A percentile compares a stretch with the other conserved stretches of the same genome.
Evolutionary conservation across 495 filamentous ascomycete genomes (phyloP).

Genomic region (Podospora sp.): DNA sequence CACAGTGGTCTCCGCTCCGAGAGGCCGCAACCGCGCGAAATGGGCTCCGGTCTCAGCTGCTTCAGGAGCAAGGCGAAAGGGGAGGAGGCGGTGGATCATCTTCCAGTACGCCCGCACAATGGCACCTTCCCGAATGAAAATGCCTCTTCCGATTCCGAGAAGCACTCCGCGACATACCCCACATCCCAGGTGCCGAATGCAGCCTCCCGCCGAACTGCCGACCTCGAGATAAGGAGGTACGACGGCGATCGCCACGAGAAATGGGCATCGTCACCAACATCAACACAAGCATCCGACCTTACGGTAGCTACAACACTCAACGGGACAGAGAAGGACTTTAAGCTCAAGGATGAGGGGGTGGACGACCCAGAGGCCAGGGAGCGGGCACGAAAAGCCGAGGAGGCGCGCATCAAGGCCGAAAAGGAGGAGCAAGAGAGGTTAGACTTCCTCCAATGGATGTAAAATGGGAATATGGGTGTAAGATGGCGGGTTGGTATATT

Average conservation of each 20-base stretch:
- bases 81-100: background rate
- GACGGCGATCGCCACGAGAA: background rate
- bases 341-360: constrained; percentile 18
- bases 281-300: constrained; percentile 8
- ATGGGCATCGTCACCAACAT: constrained; percentile 19
- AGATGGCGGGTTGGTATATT: background rate
- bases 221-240: background rate
- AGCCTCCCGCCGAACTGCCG: background rate
- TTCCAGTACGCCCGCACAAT: background rate
- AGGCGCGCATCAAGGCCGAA: constrained; percentile 23
- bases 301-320: background rate
- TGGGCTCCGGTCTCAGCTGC: constrained; percentile 2
- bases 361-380: constrained; percentile 15
- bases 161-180: background rate
- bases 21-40: background rate
- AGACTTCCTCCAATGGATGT: constrained; percentile 38
- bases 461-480: background rate
- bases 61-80: constrained; percentile 1
- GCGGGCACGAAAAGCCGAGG: constrained; percentile 20
- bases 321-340: background rate
- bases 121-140: background rate
- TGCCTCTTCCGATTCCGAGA: background rate
- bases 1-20: background rate
- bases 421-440: constrained; percentile 34
- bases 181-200: background rate